Evolutionary conservation across 108 stramenopile species (phyloP), one percentile per base, ranked within the genome.

Genomic region (Cylindrotheca closterium): DNA sequence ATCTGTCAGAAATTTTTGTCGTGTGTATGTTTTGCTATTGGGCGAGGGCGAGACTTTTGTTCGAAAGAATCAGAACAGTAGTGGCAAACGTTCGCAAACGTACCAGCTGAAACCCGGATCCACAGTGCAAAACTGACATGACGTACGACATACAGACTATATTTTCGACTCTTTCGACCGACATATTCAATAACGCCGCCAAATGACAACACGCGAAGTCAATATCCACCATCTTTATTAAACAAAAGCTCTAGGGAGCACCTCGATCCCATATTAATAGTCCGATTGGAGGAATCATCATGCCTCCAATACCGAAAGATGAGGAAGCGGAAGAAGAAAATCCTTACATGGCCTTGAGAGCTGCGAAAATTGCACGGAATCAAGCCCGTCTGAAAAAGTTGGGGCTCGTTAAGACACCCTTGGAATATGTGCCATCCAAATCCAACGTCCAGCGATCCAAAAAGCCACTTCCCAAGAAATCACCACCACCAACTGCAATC

Each of bases 311-410:
- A n/a, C n/a, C n/a, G 37, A 63, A 28, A 31, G 30, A 47, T n/a
- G 56, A 63, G 19, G 30, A 46, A 0, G 32, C 23, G 21, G 22
- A 32, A 27, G 23, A 18, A 10, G 48, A 47, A 22, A 87, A 87
- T 63, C 75, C 81, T 4, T 91, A 91, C 55, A 51, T 86, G 51
- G 70, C 67, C 26, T 33, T 85, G 49, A 63, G 89, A 60, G 74
- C 59, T 19, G 82, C 78, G 12, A 91, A 91, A 54, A 91, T 91
- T 45, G 82, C 79, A 17, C 69, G 86, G 2, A 91, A 91, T 63
- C 56, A 86, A 75, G 75, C 71, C 8, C 60, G 84, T 34, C 59
- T 91, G 64, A 56, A 62, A 30, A 80, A 87, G 51, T 59, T 91
- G 8, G 89, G 89, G 17, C 60, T 90, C 33, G 34, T 77, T 55